Evolutionary conservation across 495 filamentous ascomycete species (phyloP).

Genomic region (Xylaria castorea): DNA sequence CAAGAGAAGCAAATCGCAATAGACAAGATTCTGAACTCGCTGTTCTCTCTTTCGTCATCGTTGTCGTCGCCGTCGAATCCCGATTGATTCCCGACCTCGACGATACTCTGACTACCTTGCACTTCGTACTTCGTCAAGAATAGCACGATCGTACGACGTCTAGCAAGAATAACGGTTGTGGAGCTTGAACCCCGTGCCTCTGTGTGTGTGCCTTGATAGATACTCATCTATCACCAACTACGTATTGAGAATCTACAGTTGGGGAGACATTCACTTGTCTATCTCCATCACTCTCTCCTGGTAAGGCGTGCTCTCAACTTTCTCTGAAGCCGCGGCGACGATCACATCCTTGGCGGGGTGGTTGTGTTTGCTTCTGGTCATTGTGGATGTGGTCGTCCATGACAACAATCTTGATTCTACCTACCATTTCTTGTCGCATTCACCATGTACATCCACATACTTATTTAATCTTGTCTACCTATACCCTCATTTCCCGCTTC

Average conservation of each 20-base stretch:
- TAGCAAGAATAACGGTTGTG: conserved; percentile 28
- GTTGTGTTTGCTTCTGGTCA: conserved; percentile 7
- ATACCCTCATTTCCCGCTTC: neutral
- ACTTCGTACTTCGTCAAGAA: conserved; percentile 36
- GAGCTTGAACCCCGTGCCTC: conserved; percentile 28
- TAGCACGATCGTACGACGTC: conserved; percentile 25
- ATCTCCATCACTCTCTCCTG: conserved; percentile 74
- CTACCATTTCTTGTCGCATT: neutral
- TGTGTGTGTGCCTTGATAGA: conserved; percentile 36
- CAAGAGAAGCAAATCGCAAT: conserved; percentile 39
- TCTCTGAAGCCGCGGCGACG: neutral
- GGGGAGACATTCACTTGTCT: conserved; percentile 99
- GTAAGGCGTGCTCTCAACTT: conserved; percentile 60
- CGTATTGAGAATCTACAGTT: conserved; percentile 52
- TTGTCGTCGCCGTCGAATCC: conserved; percentile 39
- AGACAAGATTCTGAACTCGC: conserved; percentile 38
- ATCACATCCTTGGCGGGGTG: conserved; percentile 8
- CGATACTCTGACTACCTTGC: conserved; percentile 34
- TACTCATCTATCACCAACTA: conserved; percentile 34
- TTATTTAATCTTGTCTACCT: neutral
- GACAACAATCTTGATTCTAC: neutral
- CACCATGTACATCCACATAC: neutral
- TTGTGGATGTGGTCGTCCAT: neutral
- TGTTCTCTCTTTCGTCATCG: neutral
- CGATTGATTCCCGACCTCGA: conserved; percentile 40